Evolutionary conservation across 176 grass and related monocot species (phyloP).

Genomic region (Aegilops longissima): DNA sequence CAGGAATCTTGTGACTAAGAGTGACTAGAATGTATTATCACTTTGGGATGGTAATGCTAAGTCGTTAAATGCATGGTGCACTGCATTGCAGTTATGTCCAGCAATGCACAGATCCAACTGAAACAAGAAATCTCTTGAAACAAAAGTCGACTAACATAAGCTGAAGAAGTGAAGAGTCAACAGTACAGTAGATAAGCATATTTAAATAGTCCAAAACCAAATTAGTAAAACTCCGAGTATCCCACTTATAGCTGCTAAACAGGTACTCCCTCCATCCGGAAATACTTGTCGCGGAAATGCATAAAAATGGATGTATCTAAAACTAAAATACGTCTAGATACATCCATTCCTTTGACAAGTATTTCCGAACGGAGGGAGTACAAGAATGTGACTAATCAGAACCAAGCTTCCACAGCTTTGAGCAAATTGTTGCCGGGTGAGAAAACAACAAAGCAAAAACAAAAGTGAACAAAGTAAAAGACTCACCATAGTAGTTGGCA

Average conservation of each 20-base stretch:
- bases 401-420: constrained; percentile 21
- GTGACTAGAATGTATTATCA: background rate
- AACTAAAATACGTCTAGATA: no score
- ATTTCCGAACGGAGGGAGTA: background rate
- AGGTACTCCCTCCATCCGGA: background rate
- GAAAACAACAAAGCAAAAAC: constrained; percentile 16
- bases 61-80: constrained; percentile 1
- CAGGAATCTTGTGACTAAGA: constrained; percentile 23
- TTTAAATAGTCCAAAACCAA: background rate
- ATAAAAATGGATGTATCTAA: no score
- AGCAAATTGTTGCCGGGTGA: background rate
- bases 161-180: background rate
- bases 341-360: no score
- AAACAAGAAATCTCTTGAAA: background rate
- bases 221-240: background rate
- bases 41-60: background rate
- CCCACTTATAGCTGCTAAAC: background rate
- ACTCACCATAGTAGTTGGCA: constrained; percentile 93
- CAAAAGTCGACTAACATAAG: background rate
- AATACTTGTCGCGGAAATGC: no score
- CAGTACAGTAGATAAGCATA: background rate
- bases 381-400: background rate
- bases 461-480: background rate
- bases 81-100: background rate
- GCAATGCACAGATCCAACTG: background rate